Base-by-base conservation (phyloP, 164 flowering plant genomes). In the Piper longum region DNA sequence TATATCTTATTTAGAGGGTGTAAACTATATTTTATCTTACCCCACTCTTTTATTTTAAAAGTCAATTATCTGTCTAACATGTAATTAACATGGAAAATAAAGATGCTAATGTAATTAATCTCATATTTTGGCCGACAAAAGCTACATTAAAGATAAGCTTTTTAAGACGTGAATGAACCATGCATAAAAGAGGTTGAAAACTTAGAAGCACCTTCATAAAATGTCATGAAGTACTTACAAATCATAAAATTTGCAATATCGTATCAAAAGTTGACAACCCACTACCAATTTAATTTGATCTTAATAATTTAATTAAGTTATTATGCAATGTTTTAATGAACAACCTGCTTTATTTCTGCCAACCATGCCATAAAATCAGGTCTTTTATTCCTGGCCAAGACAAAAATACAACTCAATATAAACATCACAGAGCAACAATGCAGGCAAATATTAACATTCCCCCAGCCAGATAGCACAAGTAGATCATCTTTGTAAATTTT, bases 351-450 rank as follows among this genome's bases (percentile, higher is more conserved):
- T 11, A 93, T 82, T 85, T 93, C 99, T 44, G 79, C 68, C 60
- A 93, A 70, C 99, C 99, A 93, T 63, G 99, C 99, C 62, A 85
- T 87, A 75, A 93, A 93, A 80, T 93, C 97, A 18, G 97, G 99
- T 16, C 97, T 77, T 69, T 93, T 93, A 69, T 80, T 90, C 99
- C 99, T 93, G 63, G 67, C 79, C 57, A 63, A 54, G 54, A 19
- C n/a, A 41, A 52, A 18, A 19, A 44, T 36, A 39, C 40, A 19
- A 51, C 40, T 48, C 26, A 7, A 63, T 57, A 16, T 11, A 2
- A 26, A 13, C 60, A 7, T 26, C 13, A 41, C 2, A 57, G 3
- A 26, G 7, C 16, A 26, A 16, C 60, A 57, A 8, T 57, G 26
- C 39, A 26, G 60, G 60, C 13, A 7, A 57, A 57, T 6, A n/a